Conservation (phyloP, 305 asterid genomes). For the Fraxinus angustifolia region DNA sequence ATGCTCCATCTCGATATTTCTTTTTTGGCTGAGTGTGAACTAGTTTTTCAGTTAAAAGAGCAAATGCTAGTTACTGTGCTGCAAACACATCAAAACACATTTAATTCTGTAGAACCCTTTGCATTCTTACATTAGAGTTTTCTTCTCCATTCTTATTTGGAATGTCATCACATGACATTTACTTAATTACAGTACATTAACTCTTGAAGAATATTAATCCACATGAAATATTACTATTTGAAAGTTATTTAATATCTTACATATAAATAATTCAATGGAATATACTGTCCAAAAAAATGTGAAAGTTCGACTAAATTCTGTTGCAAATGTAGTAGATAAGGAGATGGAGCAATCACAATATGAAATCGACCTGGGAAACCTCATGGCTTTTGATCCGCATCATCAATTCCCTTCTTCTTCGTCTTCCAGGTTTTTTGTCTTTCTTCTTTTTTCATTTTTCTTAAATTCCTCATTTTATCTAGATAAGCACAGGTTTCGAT, state of each 20-base stretch:
- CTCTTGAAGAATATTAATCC: not conserved
- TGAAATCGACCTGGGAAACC: conserved; percentile 78
- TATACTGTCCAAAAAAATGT: not conserved
- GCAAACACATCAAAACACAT: not conserved
- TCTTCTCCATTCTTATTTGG: not conserved
- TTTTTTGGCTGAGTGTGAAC: not conserved
- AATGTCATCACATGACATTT: not conserved
- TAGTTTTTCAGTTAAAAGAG: not conserved
- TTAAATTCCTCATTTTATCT: not conserved
- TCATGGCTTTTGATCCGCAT: conserved; percentile 61
- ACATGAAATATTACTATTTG: not conserved
- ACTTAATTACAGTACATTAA: not conserved
- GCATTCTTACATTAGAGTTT: not conserved
- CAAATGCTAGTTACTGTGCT: not conserved
- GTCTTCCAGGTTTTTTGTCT: conserved; percentile 52
- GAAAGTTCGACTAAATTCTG: not conserved
- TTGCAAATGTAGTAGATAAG: conserved; percentile 1
- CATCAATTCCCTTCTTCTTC: conserved; percentile 54
- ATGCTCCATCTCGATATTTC: not conserved
- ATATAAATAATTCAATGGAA: not conserved
- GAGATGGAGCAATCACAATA: conserved; percentile 49
- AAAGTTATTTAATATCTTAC: not conserved
- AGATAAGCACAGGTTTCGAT: not conserved
- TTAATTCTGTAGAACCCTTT: not conserved
- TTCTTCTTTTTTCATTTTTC: not conserved